A percentile compares a stretch with the other conserved stretches of the same genome.
phyloP scores from a whole-genome alignment of 345 rosid genomes.

The Arabidopsis arenosa region DNA sequence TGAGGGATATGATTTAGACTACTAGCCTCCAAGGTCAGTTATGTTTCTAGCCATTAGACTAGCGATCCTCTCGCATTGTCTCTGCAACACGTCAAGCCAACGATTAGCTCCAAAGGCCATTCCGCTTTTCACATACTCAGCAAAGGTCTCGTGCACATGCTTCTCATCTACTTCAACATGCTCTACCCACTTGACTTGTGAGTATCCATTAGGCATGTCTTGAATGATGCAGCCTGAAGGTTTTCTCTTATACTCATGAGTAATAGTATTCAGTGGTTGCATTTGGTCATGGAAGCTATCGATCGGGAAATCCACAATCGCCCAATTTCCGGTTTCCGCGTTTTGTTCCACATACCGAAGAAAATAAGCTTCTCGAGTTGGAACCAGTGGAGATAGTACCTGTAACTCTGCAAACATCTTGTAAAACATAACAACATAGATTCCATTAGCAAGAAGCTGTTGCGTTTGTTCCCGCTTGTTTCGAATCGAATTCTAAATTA shows the following conservation, averaged over 20 bases:
- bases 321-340: conserved; percentile 70
- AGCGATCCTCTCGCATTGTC: conserved; percentile 89
- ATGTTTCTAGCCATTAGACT: conserved; percentile 92
- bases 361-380: conserved; percentile 79
- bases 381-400: conserved; percentile 80
- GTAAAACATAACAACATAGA: conserved; percentile 15
- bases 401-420: conserved; percentile 95
- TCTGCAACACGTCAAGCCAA: conserved; percentile 77
- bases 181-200: conserved; percentile 92
- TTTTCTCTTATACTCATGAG: conserved; percentile 64
- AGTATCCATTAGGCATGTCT: conserved; percentile 98
- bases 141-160: conserved; percentile 66
- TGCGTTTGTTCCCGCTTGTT: neutral
- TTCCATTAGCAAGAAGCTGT: neutral
- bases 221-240: conserved; percentile 92
- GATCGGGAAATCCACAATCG: conserved; percentile 80
- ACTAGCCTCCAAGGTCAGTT: conserved; percentile 82
- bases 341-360: conserved; percentile 86
- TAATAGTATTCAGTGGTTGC: conserved; percentile 38
- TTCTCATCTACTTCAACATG: conserved; percentile 79
- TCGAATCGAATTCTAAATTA: conserved; percentile 37
- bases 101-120: conserved; percentile 88
- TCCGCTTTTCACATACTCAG: conserved; percentile 56
- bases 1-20: neutral
- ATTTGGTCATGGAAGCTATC: conserved; percentile 65